phyloP scores from a whole-genome alignment of 2,329 filamentous ascomycete genomes.

The Leptographium radiaticola region DNA sequence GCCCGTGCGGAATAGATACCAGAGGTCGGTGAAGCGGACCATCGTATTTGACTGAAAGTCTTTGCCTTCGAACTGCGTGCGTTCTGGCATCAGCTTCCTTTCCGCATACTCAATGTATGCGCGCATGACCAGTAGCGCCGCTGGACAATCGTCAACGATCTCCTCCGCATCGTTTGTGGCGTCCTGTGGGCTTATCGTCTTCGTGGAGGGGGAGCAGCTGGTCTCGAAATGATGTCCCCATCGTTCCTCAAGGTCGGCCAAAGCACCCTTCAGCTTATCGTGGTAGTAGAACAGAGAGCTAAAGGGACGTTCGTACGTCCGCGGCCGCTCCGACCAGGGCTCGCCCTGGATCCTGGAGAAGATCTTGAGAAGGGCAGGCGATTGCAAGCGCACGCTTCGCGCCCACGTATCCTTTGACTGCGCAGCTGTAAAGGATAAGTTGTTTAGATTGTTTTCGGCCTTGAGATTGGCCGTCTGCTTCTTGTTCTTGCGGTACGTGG shows the following conservation, averaged over 20 bases:
- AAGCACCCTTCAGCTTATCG: neutral
- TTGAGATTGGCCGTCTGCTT: slow-evolving; percentile 4
- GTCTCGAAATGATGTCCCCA: neutral
- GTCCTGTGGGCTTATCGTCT: neutral
- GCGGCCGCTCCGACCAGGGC: slow-evolving; percentile 6
- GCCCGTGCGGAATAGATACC: slow-evolving; percentile 10
- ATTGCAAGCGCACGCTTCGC: slow-evolving; percentile 9
- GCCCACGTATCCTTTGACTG: slow-evolving; percentile 5
- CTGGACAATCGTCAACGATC: neutral
- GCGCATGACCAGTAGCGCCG: slow-evolving; percentile 3
- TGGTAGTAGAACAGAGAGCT: slow-evolving; percentile 10
- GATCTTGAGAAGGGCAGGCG: slow-evolving; percentile 7
- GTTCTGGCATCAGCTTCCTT: neutral
- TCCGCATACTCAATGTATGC: slow-evolving; percentile 1
- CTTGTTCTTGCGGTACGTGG: neutral
- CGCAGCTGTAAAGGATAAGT: neutral
- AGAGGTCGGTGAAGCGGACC: slow-evolving; percentile 10
- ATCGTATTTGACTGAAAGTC: slow-evolving; percentile 1
- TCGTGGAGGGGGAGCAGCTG: neutral
- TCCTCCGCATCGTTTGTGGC: neutral
- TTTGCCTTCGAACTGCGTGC: neutral
- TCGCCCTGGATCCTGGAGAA: slow-evolving; percentile 7
- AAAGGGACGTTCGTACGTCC: slow-evolving; percentile 10
- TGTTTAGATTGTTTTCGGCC: slow-evolving; percentile 4
- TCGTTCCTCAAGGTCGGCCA: slow-evolving; percentile 2